Conservation (phyloP, 2,329 filamentous ascomycete genomes). For the Orbilia blumenaviensis region DNA sequence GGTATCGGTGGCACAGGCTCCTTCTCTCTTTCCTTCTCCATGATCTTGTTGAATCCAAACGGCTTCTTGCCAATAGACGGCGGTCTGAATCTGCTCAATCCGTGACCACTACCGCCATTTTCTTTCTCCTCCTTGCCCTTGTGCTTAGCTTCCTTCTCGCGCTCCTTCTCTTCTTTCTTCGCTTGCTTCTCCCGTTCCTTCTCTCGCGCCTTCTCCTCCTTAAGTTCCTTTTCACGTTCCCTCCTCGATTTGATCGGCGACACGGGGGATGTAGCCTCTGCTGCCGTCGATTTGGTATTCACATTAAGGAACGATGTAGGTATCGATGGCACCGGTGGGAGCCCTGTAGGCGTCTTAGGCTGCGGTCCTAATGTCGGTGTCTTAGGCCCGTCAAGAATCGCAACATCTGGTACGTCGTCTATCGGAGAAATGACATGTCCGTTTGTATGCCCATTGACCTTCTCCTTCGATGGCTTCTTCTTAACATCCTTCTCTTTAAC, state of each 20-base stretch:
- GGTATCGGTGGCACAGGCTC: conserved; percentile 45
- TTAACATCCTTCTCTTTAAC: conserved; percentile 54
- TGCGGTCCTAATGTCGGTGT: conserved; percentile 52
- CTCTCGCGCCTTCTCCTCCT: conserved; percentile 55
- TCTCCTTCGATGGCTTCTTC: conserved; percentile 55
- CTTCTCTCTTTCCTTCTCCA: conserved; percentile 47
- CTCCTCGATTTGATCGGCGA: conserved; percentile 56
- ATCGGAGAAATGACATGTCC: conserved; percentile 30
- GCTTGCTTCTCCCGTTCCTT: conserved; percentile 55
- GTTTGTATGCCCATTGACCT: conserved; percentile 49
- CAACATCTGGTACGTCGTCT: conserved; percentile 53
- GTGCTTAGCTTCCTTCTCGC: conserved; percentile 30
- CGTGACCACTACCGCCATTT: conserved; percentile 41
- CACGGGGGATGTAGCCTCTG: conserved; percentile 44
- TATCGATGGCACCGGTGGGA: conserved; percentile 51
- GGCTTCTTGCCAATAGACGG: conserved; percentile 49
- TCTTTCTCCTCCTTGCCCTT: conserved; percentile 49
- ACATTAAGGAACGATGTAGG: conserved; percentile 46
- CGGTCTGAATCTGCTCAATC: conserved; percentile 44
- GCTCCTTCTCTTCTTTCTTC: conserved; percentile 47
- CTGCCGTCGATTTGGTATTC: conserved; percentile 14
- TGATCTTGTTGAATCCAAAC: conserved; percentile 45
- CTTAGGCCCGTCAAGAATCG: conserved; percentile 39
- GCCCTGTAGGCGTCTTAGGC: conserved; percentile 37
- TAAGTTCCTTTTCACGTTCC: conserved; percentile 53